These are phyloP conservation scores for Prunus yedoensis DNA, from an alignment of 331 rosid genomes.

Conservation along the genomic window DNA sequence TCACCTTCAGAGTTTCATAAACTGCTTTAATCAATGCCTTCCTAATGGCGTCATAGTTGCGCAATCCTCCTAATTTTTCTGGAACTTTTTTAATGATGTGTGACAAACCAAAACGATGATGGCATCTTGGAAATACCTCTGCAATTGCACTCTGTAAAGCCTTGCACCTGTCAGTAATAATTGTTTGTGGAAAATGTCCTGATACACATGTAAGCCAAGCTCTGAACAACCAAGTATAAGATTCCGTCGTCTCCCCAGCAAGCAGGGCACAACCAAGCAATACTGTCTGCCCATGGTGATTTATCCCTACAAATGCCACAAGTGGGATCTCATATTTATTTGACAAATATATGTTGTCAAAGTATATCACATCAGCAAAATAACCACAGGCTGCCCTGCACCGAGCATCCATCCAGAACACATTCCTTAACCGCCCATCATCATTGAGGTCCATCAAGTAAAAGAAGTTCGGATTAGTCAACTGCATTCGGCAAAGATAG, in stretches of 20 bases:
- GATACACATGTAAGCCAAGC: slow-evolving; percentile 74
- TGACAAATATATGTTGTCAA: slow-evolving; percentile 74
- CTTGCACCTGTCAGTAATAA: slow-evolving; percentile 80
- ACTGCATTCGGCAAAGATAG: slow-evolving; percentile 85
- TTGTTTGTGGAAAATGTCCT: slow-evolving; percentile 68
- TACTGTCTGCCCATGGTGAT: slow-evolving; percentile 84
- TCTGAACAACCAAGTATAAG: slow-evolving; percentile 81
- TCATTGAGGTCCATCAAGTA: slow-evolving; percentile 89
- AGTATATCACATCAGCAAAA: slow-evolving; percentile 71
- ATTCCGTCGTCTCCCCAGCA: slow-evolving; percentile 73
- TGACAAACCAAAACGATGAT: slow-evolving; percentile 80
- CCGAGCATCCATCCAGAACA: slow-evolving; percentile 80
- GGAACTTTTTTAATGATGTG: slow-evolving; percentile 81
- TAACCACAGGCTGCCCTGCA: slow-evolving; percentile 82
- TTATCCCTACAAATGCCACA: slow-evolving; percentile 82
- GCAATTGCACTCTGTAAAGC: slow-evolving; percentile 61
- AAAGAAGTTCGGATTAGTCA: slow-evolving; percentile 88
- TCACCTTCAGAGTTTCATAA: slow-evolving; percentile 82
- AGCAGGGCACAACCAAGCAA: slow-evolving; percentile 86
- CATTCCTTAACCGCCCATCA: slow-evolving; percentile 78
- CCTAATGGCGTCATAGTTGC: slow-evolving; percentile 75
- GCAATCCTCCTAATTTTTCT: slow-evolving; percentile 84
- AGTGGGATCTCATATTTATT: slow-evolving; percentile 84
- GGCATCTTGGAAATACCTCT: slow-evolving; percentile 70
- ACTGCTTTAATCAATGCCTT: slow-evolving; percentile 69